Base-by-base conservation (phyloP, 2,329 filamentous ascomycete species). In the Cladophialophora immunda region DNA sequence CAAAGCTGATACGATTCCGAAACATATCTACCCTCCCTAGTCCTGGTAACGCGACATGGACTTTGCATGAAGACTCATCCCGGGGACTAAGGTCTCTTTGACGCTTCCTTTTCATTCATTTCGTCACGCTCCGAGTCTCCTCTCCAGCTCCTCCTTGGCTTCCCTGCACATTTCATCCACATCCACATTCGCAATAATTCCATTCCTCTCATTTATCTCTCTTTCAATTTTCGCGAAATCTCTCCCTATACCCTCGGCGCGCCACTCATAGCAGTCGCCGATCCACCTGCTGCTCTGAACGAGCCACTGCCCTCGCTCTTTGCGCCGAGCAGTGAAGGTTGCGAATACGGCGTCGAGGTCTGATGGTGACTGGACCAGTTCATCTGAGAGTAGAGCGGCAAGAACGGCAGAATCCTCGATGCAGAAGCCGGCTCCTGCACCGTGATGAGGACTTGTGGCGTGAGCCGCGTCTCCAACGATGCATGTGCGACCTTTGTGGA, bases 401-500 rank as follows among this genome's bases (percentile, higher is more conserved):
- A 78, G 69, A 2, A 77, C 72, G 9, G 73, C 73, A 2, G 71
- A 74, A 58, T 78, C 76, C 62, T 78, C 76, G 41, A 76, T 74
- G 60, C 75, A 76, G 62, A 77, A 72, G 2, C 77, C 76, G 0
- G 77, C 77, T 5, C 77, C 77, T 3, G 76, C 73, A 19, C 80
- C 80, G 59, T 81, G 80, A 65, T 82, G 80, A 3, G 80, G 80
- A 0, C 75, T 76, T 1, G 79, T 80, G 0, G 80, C 80, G 66
- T 82, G 80, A 4, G 79, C 79, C 1, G 80, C 78, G 62, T 81
- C 79, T 19, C 80, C 80, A 34, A 77, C 69, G 41, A 81, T 75
- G 15, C 72, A 73, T 6, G 81, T 64, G 7, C 74, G 73, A 58
- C 73, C 74, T 66, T 78, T 75, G 70, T 75, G 68, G 69, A 78